Evolutionary conservation across 371 early-diverging fungal species (phyloP).

Genomic region (Syncephalastrum contaminatum): DNA sequence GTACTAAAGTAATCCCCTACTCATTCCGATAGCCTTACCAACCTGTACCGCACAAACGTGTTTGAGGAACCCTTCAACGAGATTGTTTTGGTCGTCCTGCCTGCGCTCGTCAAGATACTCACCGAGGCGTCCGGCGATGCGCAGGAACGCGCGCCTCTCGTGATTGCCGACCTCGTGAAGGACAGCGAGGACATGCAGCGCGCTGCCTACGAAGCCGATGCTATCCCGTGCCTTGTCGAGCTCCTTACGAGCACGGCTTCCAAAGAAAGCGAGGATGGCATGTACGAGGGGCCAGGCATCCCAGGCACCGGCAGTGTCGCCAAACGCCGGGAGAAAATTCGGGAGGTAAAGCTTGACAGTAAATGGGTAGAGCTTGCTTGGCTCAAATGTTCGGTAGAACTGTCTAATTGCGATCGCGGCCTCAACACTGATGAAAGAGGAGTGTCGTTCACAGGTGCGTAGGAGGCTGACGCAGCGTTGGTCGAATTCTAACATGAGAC

Average conservation of each 20-base stretch:
- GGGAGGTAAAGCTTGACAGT: conserved; percentile 46
- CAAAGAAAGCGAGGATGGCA: conserved; percentile 44
- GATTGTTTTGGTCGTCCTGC: conserved; percentile 61
- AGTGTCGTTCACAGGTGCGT: conserved; percentile 71
- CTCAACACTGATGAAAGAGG: conserved; percentile 72
- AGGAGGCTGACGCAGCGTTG: neutral
- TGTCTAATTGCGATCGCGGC: conserved; percentile 77
- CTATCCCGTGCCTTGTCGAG: conserved; percentile 68
- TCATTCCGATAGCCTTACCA: conserved; percentile 54
- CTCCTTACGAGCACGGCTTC: conserved; percentile 47
- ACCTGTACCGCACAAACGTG: conserved; percentile 64
- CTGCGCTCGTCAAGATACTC: conserved; percentile 77
- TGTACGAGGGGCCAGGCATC: conserved; percentile 28
- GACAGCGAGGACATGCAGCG: conserved; percentile 79
- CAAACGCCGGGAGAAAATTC: conserved; percentile 61
- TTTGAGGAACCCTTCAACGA: conserved; percentile 61
- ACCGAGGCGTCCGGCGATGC: conserved; percentile 52
- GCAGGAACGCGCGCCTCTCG: conserved; percentile 70
- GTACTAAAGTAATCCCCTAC: neutral
- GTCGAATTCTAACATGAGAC: neutral
- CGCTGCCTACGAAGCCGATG: conserved; percentile 78
- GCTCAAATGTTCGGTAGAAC: conserved; percentile 38
- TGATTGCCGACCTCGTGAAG: conserved; percentile 73
- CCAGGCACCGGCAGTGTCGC: conserved; percentile 51
- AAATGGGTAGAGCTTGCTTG: neutral